These are phyloP conservation scores for Colletotrichum plurivorum DNA, from an alignment of 2,329 filamentous ascomycete genomes.

Conservation along the genomic window DNA sequence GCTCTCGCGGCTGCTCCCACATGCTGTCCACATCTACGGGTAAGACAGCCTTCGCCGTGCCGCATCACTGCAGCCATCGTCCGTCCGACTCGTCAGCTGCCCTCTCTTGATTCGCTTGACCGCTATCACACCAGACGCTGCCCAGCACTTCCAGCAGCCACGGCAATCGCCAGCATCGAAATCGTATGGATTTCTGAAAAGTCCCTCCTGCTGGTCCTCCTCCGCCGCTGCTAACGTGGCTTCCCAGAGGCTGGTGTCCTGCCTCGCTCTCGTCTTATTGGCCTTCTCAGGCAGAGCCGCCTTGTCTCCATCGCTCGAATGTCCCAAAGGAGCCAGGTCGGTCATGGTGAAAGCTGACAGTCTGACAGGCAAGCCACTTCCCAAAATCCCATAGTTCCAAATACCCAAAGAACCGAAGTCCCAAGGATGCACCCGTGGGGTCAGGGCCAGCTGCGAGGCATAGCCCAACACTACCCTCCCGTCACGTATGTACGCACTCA, in stretches of 20 bases:
- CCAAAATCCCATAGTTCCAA: slow-evolving; percentile 30
- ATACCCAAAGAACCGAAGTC: slow-evolving; percentile 29
- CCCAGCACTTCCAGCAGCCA: slow-evolving; percentile 13
- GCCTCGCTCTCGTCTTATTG: slow-evolving; percentile 15
- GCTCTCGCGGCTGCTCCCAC: slow-evolving; percentile 18
- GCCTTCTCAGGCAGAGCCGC: slow-evolving; percentile 19
- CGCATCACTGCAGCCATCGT: slow-evolving; percentile 31
- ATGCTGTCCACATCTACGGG: slow-evolving; percentile 13
- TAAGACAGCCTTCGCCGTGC: slow-evolving; percentile 36
- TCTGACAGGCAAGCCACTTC: slow-evolving; percentile 36
- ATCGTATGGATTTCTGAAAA: slow-evolving; percentile 18
- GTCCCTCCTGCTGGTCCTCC: slow-evolving; percentile 11
- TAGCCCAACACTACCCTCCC: slow-evolving; percentile 28
- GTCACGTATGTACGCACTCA: slow-evolving; percentile 23
- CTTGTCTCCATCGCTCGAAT: background rate
- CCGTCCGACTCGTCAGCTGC: slow-evolving; percentile 33
- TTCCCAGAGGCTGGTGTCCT: slow-evolving; percentile 6
- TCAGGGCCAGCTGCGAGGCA: slow-evolving; percentile 18
- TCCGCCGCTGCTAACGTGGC: slow-evolving; percentile 11
- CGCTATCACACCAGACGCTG: slow-evolving; percentile 1
- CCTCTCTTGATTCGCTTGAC: slow-evolving; percentile 13
- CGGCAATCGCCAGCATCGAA: slow-evolving; percentile 24
- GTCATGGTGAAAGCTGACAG: slow-evolving; percentile 24
- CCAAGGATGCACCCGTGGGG: slow-evolving; percentile 22
- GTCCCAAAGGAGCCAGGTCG: slow-evolving; percentile 8